Evolutionary conservation across 352 stramenopile species (phyloP).

Genomic region (Phytophthora foliorum): DNA sequence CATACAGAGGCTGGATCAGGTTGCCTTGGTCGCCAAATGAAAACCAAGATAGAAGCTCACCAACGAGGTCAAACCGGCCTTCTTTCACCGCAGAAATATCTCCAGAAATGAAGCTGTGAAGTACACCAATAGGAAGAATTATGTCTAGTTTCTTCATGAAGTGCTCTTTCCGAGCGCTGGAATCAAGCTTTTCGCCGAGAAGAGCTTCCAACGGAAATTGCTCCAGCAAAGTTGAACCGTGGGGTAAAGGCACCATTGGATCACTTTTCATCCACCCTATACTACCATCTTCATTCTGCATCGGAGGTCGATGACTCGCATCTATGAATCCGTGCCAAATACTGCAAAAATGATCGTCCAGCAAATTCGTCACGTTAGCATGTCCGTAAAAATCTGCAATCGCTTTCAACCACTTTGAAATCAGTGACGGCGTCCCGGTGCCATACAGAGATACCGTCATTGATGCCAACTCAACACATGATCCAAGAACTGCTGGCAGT

Average conservation of each 20-base stretch:
- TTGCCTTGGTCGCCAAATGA: conserved; percentile 2
- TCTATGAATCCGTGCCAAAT: conserved; percentile 60
- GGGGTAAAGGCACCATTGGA: conserved; percentile 21
- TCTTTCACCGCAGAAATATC: conserved; percentile 8
- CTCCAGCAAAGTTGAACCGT: conserved; percentile 38
- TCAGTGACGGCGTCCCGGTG: conserved; percentile 37
- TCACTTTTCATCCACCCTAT: conserved; percentile 33
- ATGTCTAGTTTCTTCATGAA: conserved; percentile 57
- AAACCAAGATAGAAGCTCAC: conserved; percentile 43
- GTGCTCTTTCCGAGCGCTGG: conserved; percentile 14
- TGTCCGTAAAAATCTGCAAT: conserved; percentile 68
- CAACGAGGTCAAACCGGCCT: conserved; percentile 47
- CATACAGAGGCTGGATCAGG: conserved; percentile 4
- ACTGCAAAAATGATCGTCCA: conserved; percentile 75
- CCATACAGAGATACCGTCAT: conserved; percentile 49
- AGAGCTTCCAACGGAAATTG: conserved; percentile 50
- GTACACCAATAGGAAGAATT: conserved; percentile 55
- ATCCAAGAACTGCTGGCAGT: conserved; percentile 59
- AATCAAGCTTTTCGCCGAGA: conserved; percentile 33
- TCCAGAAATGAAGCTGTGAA: conserved; percentile 50
- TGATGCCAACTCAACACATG: conserved; percentile 61
- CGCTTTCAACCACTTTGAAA: conserved; percentile 55
- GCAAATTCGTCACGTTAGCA: conserved; percentile 40
- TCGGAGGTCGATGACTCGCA: conserved; percentile 22
- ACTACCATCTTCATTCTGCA: conserved; percentile 23